These are phyloP conservation scores for Sporothrix variecibatus DNA, from an alignment of 2,329 filamentous ascomycete genomes.

Conservation along the genomic window DNA sequence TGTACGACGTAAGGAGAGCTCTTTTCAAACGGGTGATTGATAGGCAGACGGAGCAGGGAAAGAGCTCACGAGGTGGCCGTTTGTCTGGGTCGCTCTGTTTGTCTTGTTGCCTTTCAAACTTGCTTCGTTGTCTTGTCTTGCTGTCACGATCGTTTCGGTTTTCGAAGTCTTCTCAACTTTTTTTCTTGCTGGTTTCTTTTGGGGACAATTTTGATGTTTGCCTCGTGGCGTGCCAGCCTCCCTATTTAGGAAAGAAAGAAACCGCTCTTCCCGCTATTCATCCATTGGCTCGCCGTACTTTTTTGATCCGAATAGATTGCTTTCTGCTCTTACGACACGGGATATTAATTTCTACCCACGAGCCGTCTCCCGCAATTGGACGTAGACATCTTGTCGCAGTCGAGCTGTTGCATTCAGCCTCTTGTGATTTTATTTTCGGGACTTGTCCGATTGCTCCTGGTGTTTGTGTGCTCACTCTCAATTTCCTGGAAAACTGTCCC, in stretches of 20 bases:
- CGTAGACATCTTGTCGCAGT: background rate
- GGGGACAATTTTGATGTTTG: background rate
- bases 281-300: background rate
- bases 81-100: background rate
- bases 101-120: background rate
- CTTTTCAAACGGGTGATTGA: background rate
- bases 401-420: background rate
- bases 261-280: background rate
- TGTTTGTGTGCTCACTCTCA: background rate
- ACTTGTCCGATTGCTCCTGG: conserved; percentile 12
- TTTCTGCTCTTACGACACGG: background rate
- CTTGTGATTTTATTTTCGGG: conserved; percentile 10
- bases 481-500: background rate
- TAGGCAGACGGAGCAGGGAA: background rate
- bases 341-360: background rate
- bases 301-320: conserved; percentile 6
- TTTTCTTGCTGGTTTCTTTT: background rate
- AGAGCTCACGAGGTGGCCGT: background rate
- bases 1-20: background rate
- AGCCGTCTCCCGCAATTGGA: background rate
- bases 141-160: background rate
- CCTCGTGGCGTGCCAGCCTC: conserved; percentile 14
- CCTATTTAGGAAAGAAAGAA: background rate
- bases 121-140: background rate
- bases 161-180: too few relatives aligned